Percentiles rank a stretch among this genome's conserved stretches.
Evolutionary conservation across 2,329 filamentous ascomycete genomes (phyloP).

Genomic region (Penicillium hordei): DNA sequence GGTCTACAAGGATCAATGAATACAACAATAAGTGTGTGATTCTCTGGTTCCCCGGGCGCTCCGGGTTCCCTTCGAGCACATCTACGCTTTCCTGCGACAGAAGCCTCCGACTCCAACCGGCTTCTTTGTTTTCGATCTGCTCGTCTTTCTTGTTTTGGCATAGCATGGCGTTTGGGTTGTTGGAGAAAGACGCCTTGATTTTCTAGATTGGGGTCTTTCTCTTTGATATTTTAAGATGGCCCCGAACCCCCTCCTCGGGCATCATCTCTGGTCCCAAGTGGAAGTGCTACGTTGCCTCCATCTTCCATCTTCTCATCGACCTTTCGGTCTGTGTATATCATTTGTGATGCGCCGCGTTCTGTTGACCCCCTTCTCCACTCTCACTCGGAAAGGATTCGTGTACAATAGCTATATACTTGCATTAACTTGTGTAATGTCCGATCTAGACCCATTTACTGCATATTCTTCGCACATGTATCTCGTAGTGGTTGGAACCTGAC

Average conservation of each 20-base stretch:
- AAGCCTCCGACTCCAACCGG: constrained; percentile 3
- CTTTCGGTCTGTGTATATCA: constrained; percentile 26
- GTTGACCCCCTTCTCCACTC: constrained; percentile 27
- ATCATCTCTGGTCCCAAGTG: constrained; percentile 1
- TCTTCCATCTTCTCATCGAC: constrained; percentile 5
- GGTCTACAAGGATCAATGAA: constrained; percentile 79
- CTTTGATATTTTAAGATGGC: constrained; percentile 8
- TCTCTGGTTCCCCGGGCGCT: neutral
- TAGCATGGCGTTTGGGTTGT: constrained; percentile 44
- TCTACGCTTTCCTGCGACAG: neutral
- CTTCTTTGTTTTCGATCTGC: constrained; percentile 9
- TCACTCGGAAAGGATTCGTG: constrained; percentile 21
- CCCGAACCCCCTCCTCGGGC: neutral
- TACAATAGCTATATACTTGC: constrained; percentile 29
- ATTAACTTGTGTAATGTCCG: constrained; percentile 19
- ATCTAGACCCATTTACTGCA: neutral
- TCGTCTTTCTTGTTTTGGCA: constrained; percentile 34
- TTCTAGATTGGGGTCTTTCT: constrained; percentile 18
- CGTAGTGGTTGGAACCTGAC: neutral
- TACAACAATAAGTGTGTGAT: neutral
- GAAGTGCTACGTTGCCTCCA: neutral
- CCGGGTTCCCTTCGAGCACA: constrained; percentile 1
- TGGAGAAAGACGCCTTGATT: constrained; percentile 24
- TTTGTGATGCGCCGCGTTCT: constrained; percentile 9
- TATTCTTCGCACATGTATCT: neutral